A percentile compares a stretch with the other conserved stretches of the same genome.
Conservation (phyloP, 169 alveolate genomes). For the Besnoitia besnoiti region DNA sequence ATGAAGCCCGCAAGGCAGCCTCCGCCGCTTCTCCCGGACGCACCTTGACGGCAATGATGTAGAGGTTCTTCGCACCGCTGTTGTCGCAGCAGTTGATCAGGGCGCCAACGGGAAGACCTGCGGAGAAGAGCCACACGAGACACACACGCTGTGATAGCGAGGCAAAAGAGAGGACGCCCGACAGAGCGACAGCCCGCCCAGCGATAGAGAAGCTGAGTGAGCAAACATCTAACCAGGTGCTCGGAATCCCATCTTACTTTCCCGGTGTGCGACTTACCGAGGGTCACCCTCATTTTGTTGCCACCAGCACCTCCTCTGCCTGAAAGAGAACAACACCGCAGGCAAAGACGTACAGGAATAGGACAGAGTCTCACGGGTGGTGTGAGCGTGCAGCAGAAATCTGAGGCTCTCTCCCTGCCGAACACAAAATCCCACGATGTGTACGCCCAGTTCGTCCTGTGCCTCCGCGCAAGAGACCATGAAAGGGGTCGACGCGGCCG, state of each 20-base stretch:
- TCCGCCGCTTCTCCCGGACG: too few relatives aligned
- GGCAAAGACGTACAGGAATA: too few relatives aligned
- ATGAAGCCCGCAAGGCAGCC: too few relatives aligned
- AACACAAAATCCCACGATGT: too few relatives aligned
- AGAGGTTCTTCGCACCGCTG: slow-evolving; percentile 98
- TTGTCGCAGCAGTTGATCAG: slow-evolving; percentile 99
- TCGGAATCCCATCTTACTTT: too few relatives aligned
- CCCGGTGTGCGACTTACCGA: slow-evolving; percentile 51
- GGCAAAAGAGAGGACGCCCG: neutral
- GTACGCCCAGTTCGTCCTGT: too few relatives aligned
- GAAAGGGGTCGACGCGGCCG: too few relatives aligned
- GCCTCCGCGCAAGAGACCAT: too few relatives aligned
- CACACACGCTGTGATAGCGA: neutral
- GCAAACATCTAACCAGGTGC: neutral
- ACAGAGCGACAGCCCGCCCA: neutral
- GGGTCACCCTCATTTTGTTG: slow-evolving; percentile 73
- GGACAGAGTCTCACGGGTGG: too few relatives aligned
- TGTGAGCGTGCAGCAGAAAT: too few relatives aligned
- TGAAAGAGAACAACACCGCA: neutral
- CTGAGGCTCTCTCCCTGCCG: too few relatives aligned
- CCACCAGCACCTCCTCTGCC: slow-evolving; percentile 75
- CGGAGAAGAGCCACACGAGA: slow-evolving; percentile 77
- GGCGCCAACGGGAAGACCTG: slow-evolving; percentile 98
- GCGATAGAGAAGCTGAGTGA: neutral
- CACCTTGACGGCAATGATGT: slow-evolving; percentile 96